Conservation (phyloP, 2,329 filamentous ascomycete species). For the Claviceps arundinis region DNA sequence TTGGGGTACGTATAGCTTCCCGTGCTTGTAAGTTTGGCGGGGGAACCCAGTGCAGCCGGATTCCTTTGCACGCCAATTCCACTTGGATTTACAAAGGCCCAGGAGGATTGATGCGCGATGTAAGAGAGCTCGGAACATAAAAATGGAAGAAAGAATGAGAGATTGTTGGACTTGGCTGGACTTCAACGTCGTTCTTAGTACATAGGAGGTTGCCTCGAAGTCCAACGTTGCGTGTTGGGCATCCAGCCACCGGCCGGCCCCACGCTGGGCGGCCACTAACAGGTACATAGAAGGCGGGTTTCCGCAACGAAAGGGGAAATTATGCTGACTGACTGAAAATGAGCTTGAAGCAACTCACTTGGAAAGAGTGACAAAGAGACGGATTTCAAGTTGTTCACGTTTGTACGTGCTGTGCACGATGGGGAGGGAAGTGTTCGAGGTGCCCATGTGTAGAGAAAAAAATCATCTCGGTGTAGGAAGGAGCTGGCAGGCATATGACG, state of each 20-base stretch:
- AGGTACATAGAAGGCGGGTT: not conserved
- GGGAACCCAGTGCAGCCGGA: slow-evolving; percentile 24
- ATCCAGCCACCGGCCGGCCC: slow-evolving; percentile 7
- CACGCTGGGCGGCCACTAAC: slow-evolving; percentile 3
- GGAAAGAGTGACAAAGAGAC: not conserved
- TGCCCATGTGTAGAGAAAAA: not conserved
- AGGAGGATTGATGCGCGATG: slow-evolving; percentile 19
- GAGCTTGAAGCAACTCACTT: not conserved
- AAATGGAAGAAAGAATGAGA: slow-evolving; percentile 8
- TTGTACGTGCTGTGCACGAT: not conserved
- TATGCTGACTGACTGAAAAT: not conserved
- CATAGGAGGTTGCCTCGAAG: slow-evolving; percentile 13
- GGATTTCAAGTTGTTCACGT: not conserved
- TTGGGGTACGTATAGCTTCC: slow-evolving; percentile 24
- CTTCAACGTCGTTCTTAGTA: slow-evolving; percentile 10
- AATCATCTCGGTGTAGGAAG: not conserved
- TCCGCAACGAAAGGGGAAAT: not conserved
- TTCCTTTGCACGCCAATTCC: slow-evolving; percentile 15
- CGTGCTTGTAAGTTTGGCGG: slow-evolving; percentile 22
- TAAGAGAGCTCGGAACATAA: slow-evolving; percentile 19
- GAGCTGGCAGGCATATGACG: not conserved
- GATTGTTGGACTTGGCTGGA: slow-evolving; percentile 18
- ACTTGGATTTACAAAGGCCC: slow-evolving; percentile 20
- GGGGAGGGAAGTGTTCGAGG: not conserved
- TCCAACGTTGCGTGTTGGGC: not conserved